These are phyloP conservation scores for Pezicula rhizophila DNA, from an alignment of 2,329 filamentous ascomycete genomes.

Conservation along the genomic window DNA sequence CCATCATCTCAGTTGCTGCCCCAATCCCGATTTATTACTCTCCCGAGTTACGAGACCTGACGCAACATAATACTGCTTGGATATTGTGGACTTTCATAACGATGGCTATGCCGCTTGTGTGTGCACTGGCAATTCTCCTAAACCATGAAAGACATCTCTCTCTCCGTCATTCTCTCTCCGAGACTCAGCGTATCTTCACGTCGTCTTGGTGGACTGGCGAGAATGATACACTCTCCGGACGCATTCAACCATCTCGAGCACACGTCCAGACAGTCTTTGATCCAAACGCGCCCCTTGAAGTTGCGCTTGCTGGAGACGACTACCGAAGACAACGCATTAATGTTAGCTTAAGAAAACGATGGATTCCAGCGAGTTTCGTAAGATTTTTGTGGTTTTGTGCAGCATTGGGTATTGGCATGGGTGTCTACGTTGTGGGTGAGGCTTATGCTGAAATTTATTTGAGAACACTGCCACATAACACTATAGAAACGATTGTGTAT, in stretches of 20 bases:
- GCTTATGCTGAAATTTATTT: constrained; percentile 65
- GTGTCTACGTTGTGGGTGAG: constrained; percentile 63
- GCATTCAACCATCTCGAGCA: constrained; percentile 33
- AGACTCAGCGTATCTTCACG: constrained; percentile 63
- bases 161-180: constrained; percentile 54
- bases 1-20: constrained; percentile 49
- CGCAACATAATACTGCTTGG: constrained; percentile 60
- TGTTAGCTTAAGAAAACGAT: constrained; percentile 29
- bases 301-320: constrained; percentile 21
- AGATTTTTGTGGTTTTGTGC: constrained; percentile 66
- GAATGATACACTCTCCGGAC: constrained; percentile 34
- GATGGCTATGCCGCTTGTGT: constrained; percentile 63
- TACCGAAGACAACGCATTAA: constrained; percentile 11
- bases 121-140: constrained; percentile 58
- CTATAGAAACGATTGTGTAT: constrained; percentile 60
- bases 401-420: constrained; percentile 54
- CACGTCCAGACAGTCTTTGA: constrained; percentile 26
- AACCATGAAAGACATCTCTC: constrained; percentile 58
- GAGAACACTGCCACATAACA: constrained; percentile 59
- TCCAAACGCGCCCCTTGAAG: constrained; percentile 24
- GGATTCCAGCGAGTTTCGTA: constrained; percentile 61
- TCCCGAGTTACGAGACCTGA: constrained; percentile 46
- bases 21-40: constrained; percentile 56
- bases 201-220: constrained; percentile 61
- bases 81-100: constrained; percentile 64